A percentile compares a stretch with the other conserved stretches of the same genome.
Conservation (phyloP, 2,329 filamentous ascomycete genomes). For the Xenoacremonium recifei region DNA sequence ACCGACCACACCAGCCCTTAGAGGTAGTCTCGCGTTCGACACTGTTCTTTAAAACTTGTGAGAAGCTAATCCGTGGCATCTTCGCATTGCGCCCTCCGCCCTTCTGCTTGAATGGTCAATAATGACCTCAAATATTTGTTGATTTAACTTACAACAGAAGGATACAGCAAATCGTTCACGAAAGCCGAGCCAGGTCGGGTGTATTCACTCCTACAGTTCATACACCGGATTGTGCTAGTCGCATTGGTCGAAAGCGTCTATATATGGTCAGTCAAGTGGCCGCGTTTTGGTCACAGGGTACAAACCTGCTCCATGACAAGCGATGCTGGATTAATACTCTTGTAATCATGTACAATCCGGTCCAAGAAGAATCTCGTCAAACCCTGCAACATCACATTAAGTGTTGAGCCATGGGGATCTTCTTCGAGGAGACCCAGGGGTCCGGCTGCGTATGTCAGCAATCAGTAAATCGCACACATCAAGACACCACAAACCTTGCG, state of each 20-base stretch:
- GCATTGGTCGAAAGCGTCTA: conserved; percentile 66
- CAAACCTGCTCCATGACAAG: conserved; percentile 67
- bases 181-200: conserved; percentile 75
- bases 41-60: conserved; percentile 86
- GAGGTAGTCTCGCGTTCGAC: conserved; percentile 87
- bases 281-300: background rate
- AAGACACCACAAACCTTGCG: conserved; percentile 56
- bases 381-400: conserved; percentile 81
- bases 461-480: conserved; percentile 15
- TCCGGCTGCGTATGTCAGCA: conserved; percentile 48
- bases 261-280: background rate
- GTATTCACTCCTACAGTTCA: conserved; percentile 84
- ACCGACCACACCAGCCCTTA: conserved; percentile 90
- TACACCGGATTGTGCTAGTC: conserved; percentile 74
- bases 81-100: conserved; percentile 46
- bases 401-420: conserved; percentile 67
- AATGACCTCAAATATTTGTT: background rate
- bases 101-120: conserved; percentile 38
- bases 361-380: conserved; percentile 84
- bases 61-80: conserved; percentile 67
- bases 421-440: conserved; percentile 84
- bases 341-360: conserved; percentile 75
- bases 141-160: conserved; percentile 37
- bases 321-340: conserved; percentile 61
- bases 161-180: conserved; percentile 85